Evolutionary conservation across 83 land plant species (phyloP).

Genomic region (Diphasiastrum complanatum): DNA sequence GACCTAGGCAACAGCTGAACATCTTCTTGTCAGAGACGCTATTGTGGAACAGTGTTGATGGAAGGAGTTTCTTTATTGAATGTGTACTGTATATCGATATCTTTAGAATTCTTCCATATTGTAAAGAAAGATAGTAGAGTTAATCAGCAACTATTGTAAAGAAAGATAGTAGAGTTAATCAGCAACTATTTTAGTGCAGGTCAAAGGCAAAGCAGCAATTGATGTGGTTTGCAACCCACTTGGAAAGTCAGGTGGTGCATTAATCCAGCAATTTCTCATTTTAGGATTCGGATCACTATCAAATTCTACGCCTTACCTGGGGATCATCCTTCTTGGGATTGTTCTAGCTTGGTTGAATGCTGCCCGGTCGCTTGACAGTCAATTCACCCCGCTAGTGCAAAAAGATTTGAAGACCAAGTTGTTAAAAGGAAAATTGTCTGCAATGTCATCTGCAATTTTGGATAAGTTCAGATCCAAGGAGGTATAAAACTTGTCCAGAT

Average conservation of each 20-base stretch:
- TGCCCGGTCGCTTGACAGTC: constrained; percentile 80
- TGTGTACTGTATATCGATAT: too few relatives aligned
- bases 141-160: too few relatives aligned
- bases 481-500: not conserved
- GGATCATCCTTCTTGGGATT: constrained; percentile 77
- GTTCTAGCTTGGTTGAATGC: constrained; percentile 90
- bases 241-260: constrained; percentile 98
- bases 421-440: constrained; percentile 42
- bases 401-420: constrained; percentile 48
- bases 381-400: constrained; percentile 76
- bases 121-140: too few relatives aligned
- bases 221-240: constrained; percentile 99
- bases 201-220: constrained; percentile 98
- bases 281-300: constrained; percentile 85
- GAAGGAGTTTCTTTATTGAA: too few relatives aligned
- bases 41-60: too few relatives aligned
- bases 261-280: constrained; percentile 90
- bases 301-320: constrained; percentile 89
- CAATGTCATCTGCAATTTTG: constrained; percentile 28
- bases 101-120: not conserved
- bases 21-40: too few relatives aligned
- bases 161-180: too few relatives aligned
- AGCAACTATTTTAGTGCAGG: too few relatives aligned
- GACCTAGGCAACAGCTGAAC: too few relatives aligned
- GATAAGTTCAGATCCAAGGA: constrained; percentile 18